phyloP scores from a whole-genome alignment of 164 flowering plant genomes.

The Akebia trifoliata region DNA sequence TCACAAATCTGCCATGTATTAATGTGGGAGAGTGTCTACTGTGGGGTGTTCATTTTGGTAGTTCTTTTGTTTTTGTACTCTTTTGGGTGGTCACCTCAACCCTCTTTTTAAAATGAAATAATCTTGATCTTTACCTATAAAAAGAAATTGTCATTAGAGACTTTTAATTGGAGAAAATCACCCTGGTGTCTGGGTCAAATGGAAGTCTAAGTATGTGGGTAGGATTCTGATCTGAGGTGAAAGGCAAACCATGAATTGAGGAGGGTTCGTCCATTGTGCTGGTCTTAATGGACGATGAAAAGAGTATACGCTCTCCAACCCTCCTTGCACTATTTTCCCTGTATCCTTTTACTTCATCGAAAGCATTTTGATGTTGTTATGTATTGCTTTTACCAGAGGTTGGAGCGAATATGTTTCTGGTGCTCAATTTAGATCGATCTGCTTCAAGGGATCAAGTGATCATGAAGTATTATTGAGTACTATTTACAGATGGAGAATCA shows the following conservation, averaged over 20 bases:
- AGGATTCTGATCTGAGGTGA: conserved; percentile 20
- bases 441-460: conserved; percentile 38
- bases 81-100: too few relatives aligned
- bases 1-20: background rate
- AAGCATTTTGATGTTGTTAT: conserved; percentile 49
- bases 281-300: conserved; percentile 19
- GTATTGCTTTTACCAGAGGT: conserved; percentile 61
- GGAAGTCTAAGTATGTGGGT: conserved; percentile 11
- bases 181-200: conserved; percentile 5
- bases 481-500: conserved; percentile 41
- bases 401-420: conserved; percentile 30
- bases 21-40: background rate
- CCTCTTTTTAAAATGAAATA: too few relatives aligned
- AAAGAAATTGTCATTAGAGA: too few relatives aligned
- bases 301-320: conserved; percentile 19
- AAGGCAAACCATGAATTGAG: conserved; percentile 23
- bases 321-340: conserved; percentile 15
- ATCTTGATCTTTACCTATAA: too few relatives aligned
- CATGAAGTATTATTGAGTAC: conserved; percentile 30
- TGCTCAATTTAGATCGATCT: conserved; percentile 33
- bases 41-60: background rate
- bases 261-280: conserved; percentile 35
- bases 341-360: conserved; percentile 10
- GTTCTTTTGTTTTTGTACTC: too few relatives aligned
- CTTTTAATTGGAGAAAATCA: conserved; percentile 6